Evolutionary conservation across 1,284 basidiomycete genomes (phyloP), one percentile per base, ranked within the genome.

Genomic region (Coniophora puteana): DNA sequence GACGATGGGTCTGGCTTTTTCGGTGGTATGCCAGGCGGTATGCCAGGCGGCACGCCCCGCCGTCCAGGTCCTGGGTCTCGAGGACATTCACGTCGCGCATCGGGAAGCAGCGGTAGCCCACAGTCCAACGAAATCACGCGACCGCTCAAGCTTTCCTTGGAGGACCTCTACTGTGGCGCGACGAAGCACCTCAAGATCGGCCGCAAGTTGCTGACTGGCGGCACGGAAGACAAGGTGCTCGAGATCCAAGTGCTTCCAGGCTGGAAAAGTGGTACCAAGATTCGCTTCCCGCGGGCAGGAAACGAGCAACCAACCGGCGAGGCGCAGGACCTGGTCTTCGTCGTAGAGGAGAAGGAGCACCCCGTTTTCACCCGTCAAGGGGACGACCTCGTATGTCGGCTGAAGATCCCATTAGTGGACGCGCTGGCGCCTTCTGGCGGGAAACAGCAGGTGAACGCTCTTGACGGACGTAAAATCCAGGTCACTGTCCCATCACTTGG

Each of bases 111-210:
- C 36, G 34, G 45, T 40, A 44, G 62, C 28, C 45, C 62, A 29
- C 63, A 71, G 31, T 63, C 75, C 4, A 71, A 71, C 17, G 92
- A 93, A 65, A 84, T 93, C 59, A 81, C 76, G 20, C 84, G 85
- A 45, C 92, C 92, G 0, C 78, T 98, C 45, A 90, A 90, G 48
- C 71, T 96, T 22, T 80, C 93, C 0, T 74, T 99, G 5, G 83
- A 93, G 54, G 95, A 99, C 37, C 77, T 99, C n/a, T 95, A 91
- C 67, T 74, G 71, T 34, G 96, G 96, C 23, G 73, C 84, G 2
- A 86, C 83, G 21, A 99, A 98, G 65, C 89, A 83, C 51, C 78
- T 99, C 45, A 95, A 93, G 64, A 80, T 99, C 44, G 83, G 84
- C 4, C 80, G 93, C 40, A 78, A 79, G 51, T 65, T 87, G 41